phyloP scores from a whole-genome alignment of 306 rosid genomes.

The Calophaca sinica region DNA sequence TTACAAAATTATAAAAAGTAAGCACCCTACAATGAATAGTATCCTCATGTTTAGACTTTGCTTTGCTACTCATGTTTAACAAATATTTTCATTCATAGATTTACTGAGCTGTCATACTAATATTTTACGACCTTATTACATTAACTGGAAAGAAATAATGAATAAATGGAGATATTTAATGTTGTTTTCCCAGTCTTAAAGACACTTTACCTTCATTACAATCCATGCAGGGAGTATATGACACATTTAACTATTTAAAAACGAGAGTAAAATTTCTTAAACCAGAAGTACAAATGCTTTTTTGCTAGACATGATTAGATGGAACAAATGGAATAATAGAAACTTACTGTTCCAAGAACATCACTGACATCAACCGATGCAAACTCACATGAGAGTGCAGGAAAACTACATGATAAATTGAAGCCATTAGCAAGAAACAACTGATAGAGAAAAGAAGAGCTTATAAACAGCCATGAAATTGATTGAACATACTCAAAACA shows the following conservation, averaged over 20 bases:
- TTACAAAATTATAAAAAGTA: slow-evolving; percentile 19
- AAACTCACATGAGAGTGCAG: slow-evolving; percentile 95
- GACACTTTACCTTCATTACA: slow-evolving; percentile 12
- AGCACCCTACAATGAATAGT: neutral
- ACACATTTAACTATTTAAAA: slow-evolving; percentile 23
- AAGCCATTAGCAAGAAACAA: slow-evolving; percentile 44
- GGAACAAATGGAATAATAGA: slow-evolving; percentile 46
- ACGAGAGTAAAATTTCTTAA: slow-evolving; percentile 29
- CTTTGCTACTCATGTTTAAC: slow-evolving; percentile 2
- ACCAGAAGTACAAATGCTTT: slow-evolving; percentile 35
- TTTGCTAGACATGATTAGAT: slow-evolving; percentile 34
- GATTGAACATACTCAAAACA: slow-evolving; percentile 3
- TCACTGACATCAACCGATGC: slow-evolving; percentile 92
- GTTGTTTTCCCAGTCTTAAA: slow-evolving; percentile 18
- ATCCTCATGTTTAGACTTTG: slow-evolving; percentile 25
- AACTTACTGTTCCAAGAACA: slow-evolving; percentile 97
- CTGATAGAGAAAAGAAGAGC: slow-evolving; percentile 25
- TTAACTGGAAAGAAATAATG: slow-evolving; percentile 5
- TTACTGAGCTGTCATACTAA: slow-evolving; percentile 9
- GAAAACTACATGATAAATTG: slow-evolving; percentile 72
- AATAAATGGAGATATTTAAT: slow-evolving; percentile 26
- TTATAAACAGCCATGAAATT: slow-evolving; percentile 11
- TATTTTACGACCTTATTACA: slow-evolving; percentile 25
- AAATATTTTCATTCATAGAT: slow-evolving; percentile 11
- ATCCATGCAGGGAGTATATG: slow-evolving; percentile 4